Percentiles rank a stretch among this genome's conserved stretches.
phyloP scores from a whole-genome alignment of 2,329 filamentous ascomycete species.

The Venturia pyrina region DNA sequence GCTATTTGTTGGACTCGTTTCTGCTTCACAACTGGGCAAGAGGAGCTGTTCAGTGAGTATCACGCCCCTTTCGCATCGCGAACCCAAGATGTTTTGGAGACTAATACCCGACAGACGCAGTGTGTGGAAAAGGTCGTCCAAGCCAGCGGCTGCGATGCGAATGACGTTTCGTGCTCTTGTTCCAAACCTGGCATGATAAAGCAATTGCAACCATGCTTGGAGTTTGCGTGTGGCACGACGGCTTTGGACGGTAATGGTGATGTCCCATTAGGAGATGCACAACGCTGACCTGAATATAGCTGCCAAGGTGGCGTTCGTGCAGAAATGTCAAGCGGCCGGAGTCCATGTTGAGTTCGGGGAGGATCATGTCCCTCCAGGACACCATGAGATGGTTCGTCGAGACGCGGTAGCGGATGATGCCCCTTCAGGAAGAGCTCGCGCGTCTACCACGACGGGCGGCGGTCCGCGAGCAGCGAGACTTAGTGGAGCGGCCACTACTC shows the following conservation, averaged over 20 bases:
- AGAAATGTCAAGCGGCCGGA: conserved; percentile 3
- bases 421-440: not conserved
- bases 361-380: not conserved
- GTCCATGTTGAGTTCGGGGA: not conserved
- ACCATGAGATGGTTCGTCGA: not conserved
- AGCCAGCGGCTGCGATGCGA: not conserved
- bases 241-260: not conserved
- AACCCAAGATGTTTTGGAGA: not conserved
- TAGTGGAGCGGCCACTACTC: not conserved
- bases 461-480: not conserved
- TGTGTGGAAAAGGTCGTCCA: conserved; percentile 1
- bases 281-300: not conserved
- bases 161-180: not conserved
- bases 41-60: not conserved
- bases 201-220: conserved; percentile 3
- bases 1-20: not conserved
- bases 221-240: not conserved
- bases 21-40: not conserved
- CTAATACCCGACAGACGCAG: not conserved
- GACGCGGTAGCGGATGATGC: not conserved
- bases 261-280: not conserved
- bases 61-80: not conserved
- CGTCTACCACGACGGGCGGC: not conserved
- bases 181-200: not conserved
- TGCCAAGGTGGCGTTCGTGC: not conserved